Evolutionary conservation across 345 rosid genomes (phyloP).

Genomic region (Punica granatum): DNA sequence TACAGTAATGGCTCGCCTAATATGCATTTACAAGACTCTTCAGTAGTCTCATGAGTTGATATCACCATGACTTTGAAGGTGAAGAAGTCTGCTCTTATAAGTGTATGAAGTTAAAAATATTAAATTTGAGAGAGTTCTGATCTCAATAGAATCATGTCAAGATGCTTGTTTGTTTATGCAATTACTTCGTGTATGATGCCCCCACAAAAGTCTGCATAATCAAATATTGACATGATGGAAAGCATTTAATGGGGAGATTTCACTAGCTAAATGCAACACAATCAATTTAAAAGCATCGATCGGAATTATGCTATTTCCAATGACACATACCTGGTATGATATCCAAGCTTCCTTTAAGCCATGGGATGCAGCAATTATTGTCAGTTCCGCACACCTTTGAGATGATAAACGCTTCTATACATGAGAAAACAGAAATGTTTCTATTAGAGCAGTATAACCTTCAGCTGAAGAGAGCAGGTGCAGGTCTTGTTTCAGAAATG

Average conservation of each 20-base stretch:
- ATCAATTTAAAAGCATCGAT: no score
- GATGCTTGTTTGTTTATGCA: not conserved
- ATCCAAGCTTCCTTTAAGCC: slow-evolving; percentile 94
- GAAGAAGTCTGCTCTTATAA: no score
- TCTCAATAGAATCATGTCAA: not conserved
- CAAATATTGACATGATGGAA: no score
- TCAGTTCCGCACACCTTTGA: slow-evolving; percentile 78
- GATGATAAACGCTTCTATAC: slow-evolving; percentile 76
- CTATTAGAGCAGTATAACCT: not conserved
- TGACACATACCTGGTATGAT: slow-evolving; percentile 62
- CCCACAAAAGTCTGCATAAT: no score
- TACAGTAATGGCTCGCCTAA: not conserved
- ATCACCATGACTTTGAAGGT: no score
- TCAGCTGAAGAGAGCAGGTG: not conserved
- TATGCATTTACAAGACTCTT: not conserved
- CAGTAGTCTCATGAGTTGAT: no score
- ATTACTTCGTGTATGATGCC: no score
- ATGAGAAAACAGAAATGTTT: not conserved
- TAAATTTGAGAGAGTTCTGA: no score
- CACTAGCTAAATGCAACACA: no score
- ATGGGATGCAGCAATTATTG: slow-evolving; percentile 72
- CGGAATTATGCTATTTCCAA: not conserved
- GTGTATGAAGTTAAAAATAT: no score
- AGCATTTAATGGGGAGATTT: no score
- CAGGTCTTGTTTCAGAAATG: not conserved